Evolutionary conservation across 2,329 filamentous ascomycete genomes (phyloP).

Genomic region (Pseudocercospora fuligena): DNA sequence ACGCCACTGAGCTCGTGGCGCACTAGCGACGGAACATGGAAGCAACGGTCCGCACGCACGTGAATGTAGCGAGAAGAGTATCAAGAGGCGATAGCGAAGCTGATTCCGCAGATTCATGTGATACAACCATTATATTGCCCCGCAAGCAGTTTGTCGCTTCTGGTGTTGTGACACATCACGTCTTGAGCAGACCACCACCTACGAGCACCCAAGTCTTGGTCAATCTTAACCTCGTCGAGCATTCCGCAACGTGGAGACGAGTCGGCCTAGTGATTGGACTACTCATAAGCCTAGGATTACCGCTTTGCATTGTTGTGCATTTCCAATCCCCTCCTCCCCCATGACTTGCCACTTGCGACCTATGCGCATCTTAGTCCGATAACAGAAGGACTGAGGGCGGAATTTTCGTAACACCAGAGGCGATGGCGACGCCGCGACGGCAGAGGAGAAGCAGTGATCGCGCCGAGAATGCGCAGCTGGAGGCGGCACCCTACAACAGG

Average conservation of each 20-base stretch:
- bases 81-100: neutral
- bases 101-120: neutral
- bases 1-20: neutral
- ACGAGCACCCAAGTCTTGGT: constrained; percentile 9
- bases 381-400: neutral
- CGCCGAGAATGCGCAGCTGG: neutral
- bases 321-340: neutral
- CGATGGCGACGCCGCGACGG: neutral
- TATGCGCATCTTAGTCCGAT: neutral
- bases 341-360: constrained; percentile 1
- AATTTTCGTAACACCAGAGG: neutral
- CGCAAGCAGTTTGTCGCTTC: neutral
- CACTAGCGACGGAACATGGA: neutral
- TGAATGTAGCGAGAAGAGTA: neutral
- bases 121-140: neutral
- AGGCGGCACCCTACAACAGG: neutral
- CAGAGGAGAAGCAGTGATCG: neutral
- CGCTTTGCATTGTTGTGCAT: neutral
- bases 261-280: constrained; percentile 4
- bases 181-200: constrained; percentile 1
- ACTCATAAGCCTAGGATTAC: neutral
- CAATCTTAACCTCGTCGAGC: neutral
- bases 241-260: neutral
- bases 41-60: neutral
- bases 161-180: neutral